Conservation (phyloP, 805 yeast genomes). For the Tetrapisispora namnaoensis region DNA sequence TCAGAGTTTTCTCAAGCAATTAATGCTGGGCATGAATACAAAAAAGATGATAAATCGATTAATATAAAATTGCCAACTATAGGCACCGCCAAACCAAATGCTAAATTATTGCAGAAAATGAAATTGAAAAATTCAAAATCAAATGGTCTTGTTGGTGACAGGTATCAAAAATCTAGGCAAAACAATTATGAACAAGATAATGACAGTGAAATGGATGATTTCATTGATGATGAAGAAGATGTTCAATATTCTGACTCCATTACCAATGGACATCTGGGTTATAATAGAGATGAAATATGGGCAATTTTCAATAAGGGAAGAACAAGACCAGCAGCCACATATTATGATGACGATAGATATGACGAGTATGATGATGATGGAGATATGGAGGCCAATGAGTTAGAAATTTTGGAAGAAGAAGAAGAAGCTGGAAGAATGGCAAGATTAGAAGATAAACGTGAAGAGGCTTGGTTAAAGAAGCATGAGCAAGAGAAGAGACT, state of each 20-base stretch:
- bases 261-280: conserved; percentile 39
- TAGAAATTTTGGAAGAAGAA: conserved; percentile 81
- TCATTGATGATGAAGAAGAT: conserved; percentile 36
- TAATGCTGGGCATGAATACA: not conserved
- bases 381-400: conserved; percentile 94
- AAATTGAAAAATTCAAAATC: conserved; percentile 19
- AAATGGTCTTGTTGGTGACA: not conserved
- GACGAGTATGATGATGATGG: conserved; percentile 22
- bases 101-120: conserved; percentile 40
- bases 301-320: conserved; percentile 63
- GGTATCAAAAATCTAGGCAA: not conserved
- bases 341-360: conserved; percentile 19
- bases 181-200: conserved; percentile 7
- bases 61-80: conserved; percentile 10
- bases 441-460: conserved; percentile 63
- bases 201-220: conserved; percentile 18
- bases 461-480: conserved; percentile 48
- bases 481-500: conserved; percentile 36
- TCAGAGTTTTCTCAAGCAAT: conserved; percentile 2
- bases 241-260: conserved; percentile 45
- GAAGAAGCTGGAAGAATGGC: conserved; percentile 58
- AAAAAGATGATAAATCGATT: conserved; percentile 2
- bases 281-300: conserved; percentile 86
- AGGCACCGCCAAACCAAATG: conserved; percentile 47
- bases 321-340: conserved; percentile 37